A percentile compares a stretch with the other conserved stretches of the same genome.
Evolutionary conservation across 2,329 filamentous ascomycete genomes (phyloP).

Genomic region (Penicillium palitans): DNA sequence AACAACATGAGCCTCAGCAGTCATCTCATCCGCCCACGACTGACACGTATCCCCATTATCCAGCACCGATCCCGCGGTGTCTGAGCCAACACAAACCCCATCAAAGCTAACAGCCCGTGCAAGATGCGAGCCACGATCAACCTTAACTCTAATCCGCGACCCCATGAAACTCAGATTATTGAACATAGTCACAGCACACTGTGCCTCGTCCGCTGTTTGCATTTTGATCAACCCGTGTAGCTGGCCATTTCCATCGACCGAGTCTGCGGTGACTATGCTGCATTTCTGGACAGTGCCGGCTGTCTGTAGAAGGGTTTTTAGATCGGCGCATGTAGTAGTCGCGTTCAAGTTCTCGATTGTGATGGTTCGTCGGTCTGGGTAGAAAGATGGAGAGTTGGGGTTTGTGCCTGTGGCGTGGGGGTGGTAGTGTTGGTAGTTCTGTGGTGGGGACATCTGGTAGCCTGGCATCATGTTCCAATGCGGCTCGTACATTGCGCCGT

Average conservation of each 20-base stretch:
- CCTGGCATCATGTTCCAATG: constrained; percentile 31
- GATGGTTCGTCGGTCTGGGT: constrained; percentile 23
- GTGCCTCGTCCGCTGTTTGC: constrained; percentile 37
- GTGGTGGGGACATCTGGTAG: constrained; percentile 29
- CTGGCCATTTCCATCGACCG: constrained; percentile 16
- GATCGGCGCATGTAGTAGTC: constrained; percentile 29
- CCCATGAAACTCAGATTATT: constrained; percentile 39
- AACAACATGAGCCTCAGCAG: background rate
- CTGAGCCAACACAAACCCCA: background rate
- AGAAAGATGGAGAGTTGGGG: constrained; percentile 5
- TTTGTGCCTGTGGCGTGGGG: constrained; percentile 12
- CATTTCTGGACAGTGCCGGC: constrained; percentile 36
- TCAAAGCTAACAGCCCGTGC: background rate
- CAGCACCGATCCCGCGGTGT: background rate
- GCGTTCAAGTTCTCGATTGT: constrained; percentile 33
- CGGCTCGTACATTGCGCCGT: constrained; percentile 27
- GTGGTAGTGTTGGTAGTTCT: constrained; percentile 6
- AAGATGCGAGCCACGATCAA: constrained; percentile 23
- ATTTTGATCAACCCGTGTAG: constrained; percentile 33
- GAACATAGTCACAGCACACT: constrained; percentile 34
- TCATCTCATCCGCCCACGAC: constrained; percentile 10
- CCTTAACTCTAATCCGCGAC: constrained; percentile 34
- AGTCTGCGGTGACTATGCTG: constrained; percentile 28
- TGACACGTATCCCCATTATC: background rate
- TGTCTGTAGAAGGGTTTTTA: constrained; percentile 32